A percentile compares a stretch with the other conserved stretches of the same genome.
phyloP scores from a whole-genome alignment of 305 asterid species.

The Andrographis paniculata region DNA sequence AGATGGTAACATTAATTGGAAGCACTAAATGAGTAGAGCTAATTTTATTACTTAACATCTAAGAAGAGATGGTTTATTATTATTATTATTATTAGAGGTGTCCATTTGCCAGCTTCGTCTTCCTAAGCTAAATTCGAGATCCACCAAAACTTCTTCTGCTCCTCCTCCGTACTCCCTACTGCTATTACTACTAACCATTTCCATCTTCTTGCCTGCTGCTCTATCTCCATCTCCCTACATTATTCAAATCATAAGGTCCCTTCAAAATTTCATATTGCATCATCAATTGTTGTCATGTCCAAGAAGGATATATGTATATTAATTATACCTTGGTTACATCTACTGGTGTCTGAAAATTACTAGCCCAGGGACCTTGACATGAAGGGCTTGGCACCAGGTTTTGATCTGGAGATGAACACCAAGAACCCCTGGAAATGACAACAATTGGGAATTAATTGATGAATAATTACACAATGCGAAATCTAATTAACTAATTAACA shows the following conservation, averaged over 20 bases:
- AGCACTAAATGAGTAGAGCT: too few species aligned
- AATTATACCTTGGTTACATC: slow-evolving; percentile 27
- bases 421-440: slow-evolving; percentile 20
- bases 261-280: neutral
- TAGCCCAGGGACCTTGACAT: slow-evolving; percentile 16
- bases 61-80: slow-evolving; percentile 28
- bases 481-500: too few species aligned
- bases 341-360: slow-evolving; percentile 17
- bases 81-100: too few species aligned
- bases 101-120: slow-evolving; percentile 44
- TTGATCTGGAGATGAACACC: slow-evolving; percentile 20
- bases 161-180: neutral
- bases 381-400: slow-evolving; percentile 30
- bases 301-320: neutral
- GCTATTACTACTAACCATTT: neutral
- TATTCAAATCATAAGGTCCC: neutral
- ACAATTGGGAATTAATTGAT: neutral
- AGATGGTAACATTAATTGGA: too few species aligned
- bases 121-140: slow-evolving; percentile 69
- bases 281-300: too few species aligned
- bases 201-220: neutral
- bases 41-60: too few species aligned
- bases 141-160: slow-evolving; percentile 17
- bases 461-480: too few species aligned
- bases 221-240: slow-evolving; percentile 27